Base-by-base conservation (phyloP, 352 stramenopile species). In the Pythium periplocum region DNA sequence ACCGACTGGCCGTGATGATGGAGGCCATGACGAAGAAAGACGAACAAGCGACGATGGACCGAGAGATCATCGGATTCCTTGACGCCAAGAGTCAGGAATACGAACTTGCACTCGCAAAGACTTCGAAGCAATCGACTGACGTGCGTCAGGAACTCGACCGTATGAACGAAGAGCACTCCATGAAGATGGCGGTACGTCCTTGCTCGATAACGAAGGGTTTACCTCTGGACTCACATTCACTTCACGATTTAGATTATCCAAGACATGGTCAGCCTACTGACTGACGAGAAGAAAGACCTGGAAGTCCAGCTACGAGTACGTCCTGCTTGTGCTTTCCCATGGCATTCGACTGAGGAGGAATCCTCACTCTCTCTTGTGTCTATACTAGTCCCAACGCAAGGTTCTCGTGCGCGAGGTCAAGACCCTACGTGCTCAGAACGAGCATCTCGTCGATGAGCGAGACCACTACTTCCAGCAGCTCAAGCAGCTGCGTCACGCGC, bases 1-100 rank as follows among this genome's bases (percentile, higher is more conserved):
- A 90, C 39, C 73, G 64, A 4, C 55, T 93, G 4, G 57, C 76
- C 9, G 66, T 48, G 4, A 76, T 61, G 47, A 87, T 87, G 66
- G 79, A 84, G 32, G 62, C 47, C 3, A 69, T 61, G 7, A 45
- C 61, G 0, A 83, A 89, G 50, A 85, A 86, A 46, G 78, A 91
- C 32, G 80, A 86, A 39, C 80, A 91, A 44, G 71, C 70, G 4
- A 53, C 53, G 12, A 59, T 91, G 51, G 83, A 93, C 40, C 83
- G 78, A 26, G 83, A 93, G 53, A 90, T 93, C 53, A 91, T 93
- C 35, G 83, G 80, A 0, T 93, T 91, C 34, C 51, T 93, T 10
- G 83, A 93, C 55, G 75, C 76, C 0, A 88, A 82, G 51, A 86
- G 73, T 10, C 80, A 91, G 47, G 80, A 93, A 36, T 86, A 87